Conservation (phyloP, 164 flowering plant species). For the Magnolia kwangsiensis region DNA sequence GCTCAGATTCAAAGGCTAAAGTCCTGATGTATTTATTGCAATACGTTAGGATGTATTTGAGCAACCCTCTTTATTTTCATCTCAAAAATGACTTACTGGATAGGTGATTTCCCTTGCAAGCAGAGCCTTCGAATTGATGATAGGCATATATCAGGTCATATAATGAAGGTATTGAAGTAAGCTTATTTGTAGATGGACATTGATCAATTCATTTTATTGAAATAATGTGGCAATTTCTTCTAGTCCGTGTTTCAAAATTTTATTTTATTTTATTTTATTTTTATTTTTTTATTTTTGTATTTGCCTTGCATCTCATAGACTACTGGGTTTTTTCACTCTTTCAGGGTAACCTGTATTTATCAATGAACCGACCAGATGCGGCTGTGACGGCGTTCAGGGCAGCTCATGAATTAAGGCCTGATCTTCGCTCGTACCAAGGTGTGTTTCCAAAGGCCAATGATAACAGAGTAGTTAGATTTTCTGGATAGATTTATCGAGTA, state of each 20-base stretch:
- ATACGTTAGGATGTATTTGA: no score
- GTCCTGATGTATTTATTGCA: no score
- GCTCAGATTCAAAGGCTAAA: no score
- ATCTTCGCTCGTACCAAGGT: constrained; percentile 99
- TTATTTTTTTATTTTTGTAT: background rate
- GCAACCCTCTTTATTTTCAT: background rate
- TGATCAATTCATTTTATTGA: constrained; percentile 1
- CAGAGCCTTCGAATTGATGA: constrained; percentile 89
- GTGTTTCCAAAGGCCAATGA: constrained; percentile 1
- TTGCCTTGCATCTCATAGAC: constrained; percentile 12
- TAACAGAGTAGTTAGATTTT: background rate
- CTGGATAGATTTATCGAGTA: background rate
- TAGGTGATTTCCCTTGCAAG: constrained; percentile 15
- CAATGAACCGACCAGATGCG: constrained; percentile 76
- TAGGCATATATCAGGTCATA: constrained; percentile 78
- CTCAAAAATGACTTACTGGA: background rate
- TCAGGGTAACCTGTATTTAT: constrained; percentile 76
- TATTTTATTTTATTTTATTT: background rate
- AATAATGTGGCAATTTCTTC: background rate
- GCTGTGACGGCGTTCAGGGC: constrained; percentile 82
- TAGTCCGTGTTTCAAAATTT: background rate
- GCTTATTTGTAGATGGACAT: background rate
- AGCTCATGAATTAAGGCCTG: constrained; percentile 91
- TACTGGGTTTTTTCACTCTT: constrained; percentile 11
- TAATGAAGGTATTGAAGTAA: constrained; percentile 71